Percentiles rank a stretch among this genome's conserved stretches.
These are phyloP conservation scores for Arthromyces matolae DNA, from an alignment of 768 basidiomycete genomes.

Conservation along the genomic window DNA sequence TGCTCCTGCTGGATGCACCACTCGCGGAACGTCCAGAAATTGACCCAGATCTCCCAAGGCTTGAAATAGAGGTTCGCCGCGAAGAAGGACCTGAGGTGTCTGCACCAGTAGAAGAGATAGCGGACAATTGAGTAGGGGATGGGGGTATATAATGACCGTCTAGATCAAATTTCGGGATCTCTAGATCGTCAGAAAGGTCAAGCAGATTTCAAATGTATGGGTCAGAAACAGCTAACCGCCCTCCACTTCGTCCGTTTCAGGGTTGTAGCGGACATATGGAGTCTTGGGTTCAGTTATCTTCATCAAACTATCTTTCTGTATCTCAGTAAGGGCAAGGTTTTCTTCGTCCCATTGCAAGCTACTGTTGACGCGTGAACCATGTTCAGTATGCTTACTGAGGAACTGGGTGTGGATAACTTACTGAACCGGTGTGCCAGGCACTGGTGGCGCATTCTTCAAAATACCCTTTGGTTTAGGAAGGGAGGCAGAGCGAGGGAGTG, in stretches of 20 bases:
- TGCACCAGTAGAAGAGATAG: constrained; percentile 55
- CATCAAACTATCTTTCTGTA: constrained; percentile 94
- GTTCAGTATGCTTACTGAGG: constrained; percentile 5
- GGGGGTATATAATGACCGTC: constrained; percentile 33
- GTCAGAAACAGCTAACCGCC: constrained; percentile 52
- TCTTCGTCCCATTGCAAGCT: constrained; percentile 95
- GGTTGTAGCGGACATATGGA: constrained; percentile 89
- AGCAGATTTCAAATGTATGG: neutral
- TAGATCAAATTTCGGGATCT: constrained; percentile 80
- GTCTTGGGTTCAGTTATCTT: constrained; percentile 99
- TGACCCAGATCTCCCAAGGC: constrained; percentile 48
- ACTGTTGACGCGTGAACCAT: constrained; percentile 24
- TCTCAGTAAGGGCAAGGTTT: constrained; percentile 88
- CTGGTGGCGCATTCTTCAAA: constrained; percentile 73
- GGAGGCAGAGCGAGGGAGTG: constrained; percentile 59
- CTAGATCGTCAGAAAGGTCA: constrained; percentile 34
- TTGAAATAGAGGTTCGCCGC: constrained; percentile 71
- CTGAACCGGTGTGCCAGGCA: constrained; percentile 44
- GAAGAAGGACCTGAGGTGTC: constrained; percentile 67
- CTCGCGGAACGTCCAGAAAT: constrained; percentile 56
- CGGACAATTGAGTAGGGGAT: constrained; percentile 34
- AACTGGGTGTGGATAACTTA: constrained; percentile 22
- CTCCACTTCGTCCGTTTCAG: constrained; percentile 80
- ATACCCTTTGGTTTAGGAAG: constrained; percentile 83
- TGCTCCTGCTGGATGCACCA: constrained; percentile 71